Base-by-base conservation (phyloP, 2,329 filamentous ascomycete genomes). In the Sarocladium brachiariae region DNA sequence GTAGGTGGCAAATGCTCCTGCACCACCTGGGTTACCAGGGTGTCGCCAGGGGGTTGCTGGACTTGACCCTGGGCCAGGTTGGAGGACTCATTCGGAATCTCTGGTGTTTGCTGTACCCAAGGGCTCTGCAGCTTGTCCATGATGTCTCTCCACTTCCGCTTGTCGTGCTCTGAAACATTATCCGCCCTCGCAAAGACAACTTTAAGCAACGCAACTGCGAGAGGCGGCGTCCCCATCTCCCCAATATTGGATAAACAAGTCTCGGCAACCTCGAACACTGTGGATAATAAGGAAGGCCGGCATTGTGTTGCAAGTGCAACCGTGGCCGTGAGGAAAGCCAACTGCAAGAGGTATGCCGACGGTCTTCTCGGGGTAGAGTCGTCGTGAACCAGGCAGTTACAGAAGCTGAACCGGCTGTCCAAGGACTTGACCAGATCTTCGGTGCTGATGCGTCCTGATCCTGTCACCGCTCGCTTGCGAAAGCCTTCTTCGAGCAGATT, bases 341-440 rank as follows among this genome's bases (percentile, higher is more conserved):
- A 57, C 51, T 70, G 68, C 5, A 70, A 59, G 2, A 70, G 54
- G 14, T 65, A 65, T 5, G 68, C 65, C 4, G 67, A 65, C 0
- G 67, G 66, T 0, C 66, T 53, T 25, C 55, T 58, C 11, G 68
- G 65, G 1, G 61, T 66, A 9, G 65, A 62, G 9, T 61, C 60
- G 8, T 62, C 63, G 19, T 65, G 63, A 4, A 70, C 62, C 33
- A 69, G 57, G 1, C 66, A 69, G 52, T 68, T 69, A 59, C 68
- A 70, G 51, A 65, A 70, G 7, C 60, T 60, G 52, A 69, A 69
- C 8, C 59, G 62, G 4, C 61, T 54, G 41, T 69, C 65, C 8
- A 70, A 53, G 10, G 58, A 61, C 33, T 58, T 58, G 1, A 65
- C 65, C 24, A 70, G 58, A 25, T 63, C 59, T 37, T 64, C 61